Base-by-base conservation (phyloP, 768 basidiomycete genomes). In the Boletellus ananas region DNA sequence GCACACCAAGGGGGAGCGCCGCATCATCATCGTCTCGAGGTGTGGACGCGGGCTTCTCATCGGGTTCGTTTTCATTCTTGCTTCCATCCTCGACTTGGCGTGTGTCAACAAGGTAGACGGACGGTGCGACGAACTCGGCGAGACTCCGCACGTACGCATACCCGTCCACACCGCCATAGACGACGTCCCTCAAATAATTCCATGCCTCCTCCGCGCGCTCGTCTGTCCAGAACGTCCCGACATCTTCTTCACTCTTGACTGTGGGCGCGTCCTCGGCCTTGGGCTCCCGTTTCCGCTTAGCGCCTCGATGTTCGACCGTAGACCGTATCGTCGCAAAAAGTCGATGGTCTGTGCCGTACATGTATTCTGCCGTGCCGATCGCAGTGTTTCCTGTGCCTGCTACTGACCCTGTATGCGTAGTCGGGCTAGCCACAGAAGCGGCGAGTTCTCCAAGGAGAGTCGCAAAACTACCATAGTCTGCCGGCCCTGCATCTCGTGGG, bases 91-190 rank as follows among this genome's bases (percentile, higher is more conserved):
- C 14, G 12, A 17, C 18, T 34, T 33, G 14, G 31, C 29, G 31
- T 25, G 21, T 29, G 3, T 40, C 42, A 7, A 4, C 3, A 49
- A 59, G 50, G 20, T 59, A 48, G 38, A 43, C 44, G 20, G 71
- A 60, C 16, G 64, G 61, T 5, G 70, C 62, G 29, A 84, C 73
- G 55, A 90, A 91, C 65, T 87, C 84, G 21, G 87, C 87, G 47
- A 91, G 58, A 62, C 89, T 90, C 52, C 84, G 74, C 45, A 84
- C 77, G 63, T 90, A 90, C 6, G 88, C 88, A 23, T 82, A 67
- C 2, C 89, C 88, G 49, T 88, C 86, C 0, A 81, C 74, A 40
- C 89, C 87, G 0, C 89, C 88, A 60, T 90, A 90, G 0, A 90
- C 87, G n/a, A 88, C 61, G 60, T 89, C 85, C 17, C 77, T 69